These are phyloP conservation scores for Nicotiana knightiana DNA, from an alignment of 257 asterid genomes.

Conservation along the genomic window DNA sequence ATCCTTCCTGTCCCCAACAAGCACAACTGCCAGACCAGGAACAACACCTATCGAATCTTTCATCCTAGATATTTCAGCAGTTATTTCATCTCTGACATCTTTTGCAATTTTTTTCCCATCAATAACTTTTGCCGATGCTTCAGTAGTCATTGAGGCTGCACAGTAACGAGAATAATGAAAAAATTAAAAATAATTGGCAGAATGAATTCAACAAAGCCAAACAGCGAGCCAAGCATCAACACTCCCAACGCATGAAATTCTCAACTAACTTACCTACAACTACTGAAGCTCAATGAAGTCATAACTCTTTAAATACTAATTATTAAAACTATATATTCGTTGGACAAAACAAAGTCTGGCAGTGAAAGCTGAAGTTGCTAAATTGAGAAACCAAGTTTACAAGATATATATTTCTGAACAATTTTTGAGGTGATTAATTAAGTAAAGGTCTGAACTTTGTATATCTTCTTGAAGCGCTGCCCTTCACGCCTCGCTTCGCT, in stretches of 20 bases:
- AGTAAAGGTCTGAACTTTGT: not conserved
- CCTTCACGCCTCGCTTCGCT: too few species aligned
- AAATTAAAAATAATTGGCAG: not conserved
- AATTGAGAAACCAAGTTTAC: not conserved
- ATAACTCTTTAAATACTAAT: not conserved
- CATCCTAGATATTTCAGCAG: conserved; percentile 65
- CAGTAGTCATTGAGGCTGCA: conserved; percentile 52
- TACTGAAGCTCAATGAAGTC: not conserved
- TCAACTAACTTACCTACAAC: not conserved
- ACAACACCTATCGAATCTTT: conserved; percentile 67
- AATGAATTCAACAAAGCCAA: not conserved
- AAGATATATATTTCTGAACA: not conserved
- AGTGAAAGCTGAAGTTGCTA: not conserved
- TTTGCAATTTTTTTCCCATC: conserved; percentile 79
- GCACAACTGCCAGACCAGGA: conserved; percentile 93
- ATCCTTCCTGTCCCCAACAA: conserved; percentile 92
- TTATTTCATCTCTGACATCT: conserved; percentile 70
- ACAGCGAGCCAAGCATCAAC: not conserved
- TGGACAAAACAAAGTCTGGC: not conserved
- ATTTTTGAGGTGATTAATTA: not conserved
- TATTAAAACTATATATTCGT: not conserved
- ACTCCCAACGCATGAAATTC: not conserved
- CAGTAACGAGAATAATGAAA: not conserved
- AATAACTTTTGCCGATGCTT: conserved; percentile 52
- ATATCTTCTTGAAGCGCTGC: not conserved